Conservation (phyloP, 129 eudicot genomes). For the carrot (Daucus carota) region DNA sequence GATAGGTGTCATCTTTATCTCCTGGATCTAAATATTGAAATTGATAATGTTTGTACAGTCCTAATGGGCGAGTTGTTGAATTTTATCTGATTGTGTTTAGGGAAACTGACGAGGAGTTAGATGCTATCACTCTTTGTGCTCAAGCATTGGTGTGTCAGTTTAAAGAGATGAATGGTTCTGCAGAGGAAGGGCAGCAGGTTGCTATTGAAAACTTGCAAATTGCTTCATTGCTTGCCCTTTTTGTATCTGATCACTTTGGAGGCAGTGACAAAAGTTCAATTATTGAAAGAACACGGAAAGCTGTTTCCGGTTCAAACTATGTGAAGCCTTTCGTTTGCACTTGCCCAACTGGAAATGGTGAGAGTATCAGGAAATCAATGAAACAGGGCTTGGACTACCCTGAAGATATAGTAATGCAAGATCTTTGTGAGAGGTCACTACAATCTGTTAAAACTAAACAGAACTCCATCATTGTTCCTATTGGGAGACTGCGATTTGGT, state of each 20-base stretch:
- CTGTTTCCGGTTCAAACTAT: slow-evolving; percentile 69
- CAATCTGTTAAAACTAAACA: slow-evolving; percentile 49
- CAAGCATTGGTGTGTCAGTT: slow-evolving; percentile 43
- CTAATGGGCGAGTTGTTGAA: not conserved
- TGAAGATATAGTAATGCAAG: slow-evolving; percentile 49
- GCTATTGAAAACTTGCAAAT: slow-evolving; percentile 43
- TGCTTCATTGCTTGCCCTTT: slow-evolving; percentile 87
- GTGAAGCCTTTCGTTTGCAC: slow-evolving; percentile 87
- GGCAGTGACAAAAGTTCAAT: slow-evolving; percentile 73
- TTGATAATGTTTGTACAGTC: not conserved
- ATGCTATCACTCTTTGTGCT: slow-evolving; percentile 67
- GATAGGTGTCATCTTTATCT: slow-evolving; percentile 47
- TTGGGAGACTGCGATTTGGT: slow-evolving; percentile 81
- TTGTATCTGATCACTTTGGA: slow-evolving; percentile 92
- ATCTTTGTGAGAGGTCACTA: slow-evolving; percentile 74
- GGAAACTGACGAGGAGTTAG: slow-evolving; percentile 72
- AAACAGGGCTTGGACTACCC: slow-evolving; percentile 26
- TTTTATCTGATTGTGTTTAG: slow-evolving; percentile 25
- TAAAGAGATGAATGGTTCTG: slow-evolving; percentile 33
- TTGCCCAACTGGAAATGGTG: slow-evolving; percentile 63
- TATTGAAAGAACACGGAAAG: slow-evolving; percentile 59
- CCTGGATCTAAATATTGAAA: not conserved
- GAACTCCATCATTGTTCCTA: slow-evolving; percentile 69
- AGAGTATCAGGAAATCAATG: slow-evolving; percentile 21
- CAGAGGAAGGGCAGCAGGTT: slow-evolving; percentile 21